Evolutionary conservation across 2,329 filamentous ascomycete species (phyloP), one percentile per base, ranked within the genome.

Genomic region (Xenosphaeropsis pyriputrescens): DNA sequence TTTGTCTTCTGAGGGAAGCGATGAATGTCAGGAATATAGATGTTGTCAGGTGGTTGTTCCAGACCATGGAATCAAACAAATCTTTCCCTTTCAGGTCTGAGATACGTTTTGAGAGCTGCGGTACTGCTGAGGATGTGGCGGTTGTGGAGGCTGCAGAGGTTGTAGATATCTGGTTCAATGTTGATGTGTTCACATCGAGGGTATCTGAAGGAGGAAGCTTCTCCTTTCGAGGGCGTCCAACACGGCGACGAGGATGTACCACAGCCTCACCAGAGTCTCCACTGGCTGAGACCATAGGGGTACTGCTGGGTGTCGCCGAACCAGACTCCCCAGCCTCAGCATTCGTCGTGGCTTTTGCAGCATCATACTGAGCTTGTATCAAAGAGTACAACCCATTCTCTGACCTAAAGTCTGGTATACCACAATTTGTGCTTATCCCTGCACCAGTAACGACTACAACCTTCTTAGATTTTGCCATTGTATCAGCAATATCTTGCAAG

Each of bases 401-500:
- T 2, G 77, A 82, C 31, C 78, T 76, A 45, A 83, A 83, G 46
- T 83, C 79, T 36, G 79, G 79, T 51, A 84, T 84, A 39, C 79
- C 79, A 44, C 76, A 82, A 53, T 82, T 84, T 36, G 79, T 84
- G 52, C 76, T 81, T 51, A 84, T 84, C 37, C 79, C 79, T 35
- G 79, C 79, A 36, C 79, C 79, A 0, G 79, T 84, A 22, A 84
- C 64, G 15, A 84, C 72, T 7, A 84, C 67, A n/a, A 82, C 67
- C 53, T 80, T 83, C 43, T 68, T 71, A 9, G 79, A 70, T 52
- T 75, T 77, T 44, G 69, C 67, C 33, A 84, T 59, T 3, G 64
- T 58, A 50, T 81, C 70, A 48, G 79, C 78, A 45, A 84, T 72
- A 22, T 70, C 60, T 48, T 79, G 75, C n/a, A 84, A 63, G 37